Conservation (phyloP, 345 rosid species). For the Turritis glabra region DNA sequence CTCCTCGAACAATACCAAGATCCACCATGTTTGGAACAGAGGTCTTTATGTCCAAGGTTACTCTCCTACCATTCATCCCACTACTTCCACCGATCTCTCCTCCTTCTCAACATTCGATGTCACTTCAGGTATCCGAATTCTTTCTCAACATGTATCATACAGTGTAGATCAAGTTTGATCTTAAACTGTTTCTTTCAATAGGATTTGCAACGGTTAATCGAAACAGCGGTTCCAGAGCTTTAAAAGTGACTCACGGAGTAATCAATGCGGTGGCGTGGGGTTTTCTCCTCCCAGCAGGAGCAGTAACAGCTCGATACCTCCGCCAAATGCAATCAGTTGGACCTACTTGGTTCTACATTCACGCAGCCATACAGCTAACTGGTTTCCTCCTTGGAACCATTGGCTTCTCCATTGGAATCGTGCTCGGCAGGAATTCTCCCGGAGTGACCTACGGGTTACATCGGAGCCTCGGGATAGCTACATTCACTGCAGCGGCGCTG, state of each 20-base stretch:
- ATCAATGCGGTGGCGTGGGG: slow-evolving; percentile 85
- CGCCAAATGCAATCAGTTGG: slow-evolving; percentile 68
- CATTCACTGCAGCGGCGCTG: slow-evolving; percentile 54
- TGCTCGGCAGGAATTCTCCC: slow-evolving; percentile 64
- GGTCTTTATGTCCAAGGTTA: slow-evolving; percentile 96
- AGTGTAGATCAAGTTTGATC: neutral
- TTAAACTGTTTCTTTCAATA: neutral
- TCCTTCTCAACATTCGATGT: slow-evolving; percentile 74
- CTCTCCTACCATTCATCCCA: slow-evolving; percentile 96
- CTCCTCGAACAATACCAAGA: slow-evolving; percentile 55
- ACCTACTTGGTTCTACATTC: slow-evolving; percentile 87
- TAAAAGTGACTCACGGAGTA: slow-evolving; percentile 61
- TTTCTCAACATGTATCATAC: neutral
- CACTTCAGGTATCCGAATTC: slow-evolving; percentile 48
- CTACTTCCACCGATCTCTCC: slow-evolving; percentile 77
- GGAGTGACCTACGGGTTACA: slow-evolving; percentile 79
- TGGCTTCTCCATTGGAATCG: slow-evolving; percentile 75
- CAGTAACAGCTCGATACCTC: slow-evolving; percentile 68
- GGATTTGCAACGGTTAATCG: slow-evolving; percentile 35
- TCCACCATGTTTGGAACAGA: slow-evolving; percentile 94
- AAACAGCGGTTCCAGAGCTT: slow-evolving; percentile 38
- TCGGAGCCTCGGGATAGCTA: slow-evolving; percentile 74
- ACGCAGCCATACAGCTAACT: slow-evolving; percentile 63
- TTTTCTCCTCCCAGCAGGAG: slow-evolving; percentile 68
- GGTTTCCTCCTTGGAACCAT: slow-evolving; percentile 64